These are phyloP conservation scores for Exophiala sp. DNA, from an alignment of 2,329 filamentous ascomycete genomes.

Conservation along the genomic window DNA sequence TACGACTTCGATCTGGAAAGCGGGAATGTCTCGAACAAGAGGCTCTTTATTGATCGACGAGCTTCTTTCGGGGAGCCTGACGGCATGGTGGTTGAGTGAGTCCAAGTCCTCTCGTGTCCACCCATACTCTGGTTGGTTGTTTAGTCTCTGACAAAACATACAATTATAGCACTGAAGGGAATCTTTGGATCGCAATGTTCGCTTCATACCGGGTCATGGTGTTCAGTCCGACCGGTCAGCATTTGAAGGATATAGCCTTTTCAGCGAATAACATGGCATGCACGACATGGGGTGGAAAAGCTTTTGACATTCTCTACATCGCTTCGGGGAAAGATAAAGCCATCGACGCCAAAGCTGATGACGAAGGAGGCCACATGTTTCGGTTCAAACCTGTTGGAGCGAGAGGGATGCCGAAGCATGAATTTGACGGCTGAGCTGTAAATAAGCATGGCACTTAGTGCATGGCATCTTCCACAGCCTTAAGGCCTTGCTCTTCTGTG, in stretches of 20 bases:
- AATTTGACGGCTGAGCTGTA: constrained; percentile 31
- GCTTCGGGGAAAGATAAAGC: constrained; percentile 31
- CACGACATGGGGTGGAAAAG: constrained; percentile 36
- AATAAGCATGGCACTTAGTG: not conserved
- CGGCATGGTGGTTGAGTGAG: constrained; percentile 38
- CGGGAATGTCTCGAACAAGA: constrained; percentile 33
- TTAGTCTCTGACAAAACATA: not conserved
- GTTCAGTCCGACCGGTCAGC: constrained; percentile 32
- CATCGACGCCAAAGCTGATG: constrained; percentile 24
- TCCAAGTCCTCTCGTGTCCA: not conserved
- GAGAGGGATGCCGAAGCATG: constrained; percentile 33
- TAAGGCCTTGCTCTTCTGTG: not conserved
- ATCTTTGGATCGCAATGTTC: constrained; percentile 37
- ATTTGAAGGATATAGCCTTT: constrained; percentile 35
- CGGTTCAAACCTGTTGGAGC: constrained; percentile 29
- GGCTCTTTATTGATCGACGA: constrained; percentile 30
- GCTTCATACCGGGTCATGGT: constrained; percentile 35
- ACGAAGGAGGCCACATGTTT: constrained; percentile 38
- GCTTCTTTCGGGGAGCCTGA: constrained; percentile 34
- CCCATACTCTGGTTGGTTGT: not conserved
- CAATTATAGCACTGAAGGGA: constrained; percentile 31
- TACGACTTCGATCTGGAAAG: constrained; percentile 35
- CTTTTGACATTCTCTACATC: constrained; percentile 34
- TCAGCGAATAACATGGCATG: constrained; percentile 35
- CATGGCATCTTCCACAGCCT: not conserved